These are phyloP conservation scores for Nakazawaea peltata DNA, from an alignment of 805 yeast genomes.

Conservation along the genomic window DNA sequence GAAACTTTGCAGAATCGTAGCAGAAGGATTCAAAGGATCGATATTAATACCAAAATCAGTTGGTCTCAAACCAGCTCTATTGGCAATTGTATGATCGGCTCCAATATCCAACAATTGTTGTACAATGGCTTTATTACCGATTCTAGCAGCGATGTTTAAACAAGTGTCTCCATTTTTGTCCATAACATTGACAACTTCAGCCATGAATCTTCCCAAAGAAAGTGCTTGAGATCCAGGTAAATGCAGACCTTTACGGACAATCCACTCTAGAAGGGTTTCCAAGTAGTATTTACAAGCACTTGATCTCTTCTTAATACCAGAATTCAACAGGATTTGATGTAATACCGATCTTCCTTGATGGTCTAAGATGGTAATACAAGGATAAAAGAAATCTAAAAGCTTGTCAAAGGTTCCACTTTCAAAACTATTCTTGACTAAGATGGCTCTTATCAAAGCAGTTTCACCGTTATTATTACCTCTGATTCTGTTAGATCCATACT, in stretches of 20 bases:
- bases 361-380: constrained; percentile 60
- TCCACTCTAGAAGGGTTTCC: constrained; percentile 70
- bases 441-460: constrained; percentile 77
- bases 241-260: constrained; percentile 45
- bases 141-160: constrained; percentile 82
- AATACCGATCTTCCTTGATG: constrained; percentile 69
- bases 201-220: constrained; percentile 50
- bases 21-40: constrained; percentile 11
- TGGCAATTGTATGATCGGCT: constrained; percentile 72
- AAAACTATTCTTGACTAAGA: constrained; percentile 75
- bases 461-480: constrained; percentile 81
- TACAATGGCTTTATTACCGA: constrained; percentile 75
- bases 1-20: constrained; percentile 4
- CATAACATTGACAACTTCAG: constrained; percentile 74
- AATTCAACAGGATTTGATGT: constrained; percentile 79
- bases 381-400: constrained; percentile 66
- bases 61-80: constrained; percentile 82
- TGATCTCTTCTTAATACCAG: constrained; percentile 68
- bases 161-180: constrained; percentile 95
- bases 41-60: constrained; percentile 73
- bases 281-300: constrained; percentile 69
- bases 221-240: constrained; percentile 35
- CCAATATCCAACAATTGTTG: constrained; percentile 81
- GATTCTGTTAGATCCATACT: constrained; percentile 57
- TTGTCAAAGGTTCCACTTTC: constrained; percentile 70